Evolutionary conservation across 352 stramenopile genomes (phyloP).

Genomic region (Phytophthora uliginosa): DNA sequence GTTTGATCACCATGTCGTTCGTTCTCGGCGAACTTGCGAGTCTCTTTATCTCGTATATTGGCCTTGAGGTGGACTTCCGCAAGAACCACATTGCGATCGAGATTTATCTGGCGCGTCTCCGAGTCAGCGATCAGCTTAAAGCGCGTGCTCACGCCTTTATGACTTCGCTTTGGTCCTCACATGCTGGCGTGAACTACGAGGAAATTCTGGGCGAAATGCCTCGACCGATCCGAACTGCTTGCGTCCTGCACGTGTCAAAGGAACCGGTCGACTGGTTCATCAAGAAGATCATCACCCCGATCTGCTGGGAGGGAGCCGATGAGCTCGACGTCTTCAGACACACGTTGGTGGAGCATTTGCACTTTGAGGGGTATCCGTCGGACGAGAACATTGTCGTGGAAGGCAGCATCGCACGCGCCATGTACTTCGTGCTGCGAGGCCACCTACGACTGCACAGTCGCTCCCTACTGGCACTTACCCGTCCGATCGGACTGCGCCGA

Average conservation of each 20-base stretch:
- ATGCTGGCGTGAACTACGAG: conserved; percentile 61
- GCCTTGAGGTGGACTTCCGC: conserved; percentile 65
- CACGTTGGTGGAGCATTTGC: conserved; percentile 49
- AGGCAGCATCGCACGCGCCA: conserved; percentile 62
- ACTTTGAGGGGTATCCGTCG: conserved; percentile 76
- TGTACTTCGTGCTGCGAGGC: conserved; percentile 80
- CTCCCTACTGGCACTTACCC: conserved; percentile 28
- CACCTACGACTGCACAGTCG: conserved; percentile 51
- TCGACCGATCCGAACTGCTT: conserved; percentile 54
- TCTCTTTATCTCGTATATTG: conserved; percentile 61
- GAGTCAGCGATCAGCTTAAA: conserved; percentile 40
- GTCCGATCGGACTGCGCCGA: conserved; percentile 32
- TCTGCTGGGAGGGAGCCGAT: conserved; percentile 26
- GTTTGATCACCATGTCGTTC: conserved; percentile 59
- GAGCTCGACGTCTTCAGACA: conserved; percentile 38
- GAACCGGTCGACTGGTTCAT: conserved; percentile 47
- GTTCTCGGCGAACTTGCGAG: conserved; percentile 59
- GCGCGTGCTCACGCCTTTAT: conserved; percentile 49
- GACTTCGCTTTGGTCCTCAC: conserved; percentile 59
- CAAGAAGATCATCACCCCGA: conserved; percentile 42
- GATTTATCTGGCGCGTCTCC: conserved; percentile 46
- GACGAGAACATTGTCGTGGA: conserved; percentile 69
- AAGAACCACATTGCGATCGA: conserved; percentile 62
- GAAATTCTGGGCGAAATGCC: conserved; percentile 57
- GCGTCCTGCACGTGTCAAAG: conserved; percentile 48